Evolutionary conservation across 2,329 filamentous ascomycete species (phyloP), one percentile per base, ranked within the genome.

Genomic region (Orbilia quercus): DNA sequence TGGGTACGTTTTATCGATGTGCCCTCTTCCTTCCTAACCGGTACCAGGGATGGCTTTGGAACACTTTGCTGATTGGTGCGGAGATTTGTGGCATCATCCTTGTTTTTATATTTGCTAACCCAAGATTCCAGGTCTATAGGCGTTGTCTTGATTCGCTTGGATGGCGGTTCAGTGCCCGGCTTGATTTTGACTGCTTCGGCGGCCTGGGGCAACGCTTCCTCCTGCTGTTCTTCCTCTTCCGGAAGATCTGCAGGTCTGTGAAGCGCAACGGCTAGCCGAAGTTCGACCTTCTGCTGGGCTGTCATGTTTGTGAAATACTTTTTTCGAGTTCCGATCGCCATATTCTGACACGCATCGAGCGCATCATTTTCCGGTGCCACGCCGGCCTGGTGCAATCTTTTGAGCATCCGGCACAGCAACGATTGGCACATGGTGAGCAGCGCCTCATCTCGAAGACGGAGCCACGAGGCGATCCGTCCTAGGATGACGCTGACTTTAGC

Each of bases 391-490:
- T 89, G 88, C n/a, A 99, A 83, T 20, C 92, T 89, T 12, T 87
- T 86, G 36, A 99, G 85, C 69, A 99, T 88, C 80, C 96, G 96
- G 77, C 89, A 88, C 31, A 97, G 87, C 25, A 98, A 86, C 25
- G 88, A 89, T 53, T 96, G 91, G 12, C 94, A 89, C 40, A 91
- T 91, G 71, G 86, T 88, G 36, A 95, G 89, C 6, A 99, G 85
- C 81, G 92, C 97, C 63, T 88, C 85, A 80, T 99, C 95, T 75
- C 94, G 90, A 2, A 99, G 85, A 66, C 95, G 88, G 62, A 99
- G 86, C 92, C 96, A 72, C 22, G 67, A 72, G 22, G 67, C 67
- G 12, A 72, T 45, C 58, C 82, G 83, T 75, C 84, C 84, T 7
- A 77, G 71, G 77, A 78, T 58, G 79, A 81, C 80, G 83, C 82